Base-by-base conservation (phyloP, 2,329 filamentous ascomycete species). In the Chrysosporium keratinophilum region DNA sequence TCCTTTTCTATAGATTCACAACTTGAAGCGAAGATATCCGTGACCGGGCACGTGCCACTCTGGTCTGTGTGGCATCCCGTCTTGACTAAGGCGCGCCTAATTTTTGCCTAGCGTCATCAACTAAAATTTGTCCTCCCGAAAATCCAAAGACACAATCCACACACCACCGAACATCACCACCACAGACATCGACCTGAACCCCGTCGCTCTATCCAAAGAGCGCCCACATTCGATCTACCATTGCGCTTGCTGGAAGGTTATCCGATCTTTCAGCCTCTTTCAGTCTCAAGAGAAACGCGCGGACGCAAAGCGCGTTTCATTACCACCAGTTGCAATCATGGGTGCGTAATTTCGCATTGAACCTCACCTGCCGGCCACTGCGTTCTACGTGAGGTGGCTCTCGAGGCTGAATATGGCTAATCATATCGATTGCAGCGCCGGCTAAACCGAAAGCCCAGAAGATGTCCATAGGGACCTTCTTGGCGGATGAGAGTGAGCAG, bases 381-480 rank as follows among this genome's bases (percentile, higher is more conserved):
- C 20, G 15, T 11, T 31, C 12, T 20, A 19, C 50, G 40, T 20
- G 31, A 28, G 17, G 15, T 31, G 5, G 7, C 1, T 28, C 5
- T 35, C 6, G 9, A 19, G 20, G 2, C n/a, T 44, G 17, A 54
- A 35, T 12, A 54, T 58, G 50, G 53, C 52, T 54, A 49, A 40
- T 50, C 14, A 50, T 59, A 51, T 56, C 62, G 51, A 54, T 47
- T 69, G 57, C 67, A 95, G 90, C 87, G 80, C 91, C 90, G 63
- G 87, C 90, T 73, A 94, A 94, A 78, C 87, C 88, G 78, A 85
- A 95, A 76, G 79, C 82, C 73, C 85, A 95, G 83, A 98, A 94
- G 80, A 91, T 98, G 87, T 88, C 87, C 78, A 84, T 97, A 70
- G 88, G 88, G 79, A 87, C 88, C 75, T 98, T 98, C 81, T 81